phyloP scores from a whole-genome alignment of 1,284 basidiomycete genomes.

The Cyathus pygmaeus region DNA sequence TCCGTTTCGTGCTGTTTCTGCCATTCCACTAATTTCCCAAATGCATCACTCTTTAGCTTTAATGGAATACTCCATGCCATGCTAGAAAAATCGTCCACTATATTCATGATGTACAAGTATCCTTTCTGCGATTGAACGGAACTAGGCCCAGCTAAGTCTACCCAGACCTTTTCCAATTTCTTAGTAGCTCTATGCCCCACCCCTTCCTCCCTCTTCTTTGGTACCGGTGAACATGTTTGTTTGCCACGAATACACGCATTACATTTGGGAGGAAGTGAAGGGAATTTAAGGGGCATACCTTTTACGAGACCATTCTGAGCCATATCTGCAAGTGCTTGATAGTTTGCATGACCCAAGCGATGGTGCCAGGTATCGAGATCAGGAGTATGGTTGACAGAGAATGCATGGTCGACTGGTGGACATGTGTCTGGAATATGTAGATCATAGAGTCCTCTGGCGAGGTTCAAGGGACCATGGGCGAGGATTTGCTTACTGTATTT shows the following conservation, averaged over 20 bases:
- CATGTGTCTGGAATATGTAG: slow-evolving; percentile 7
- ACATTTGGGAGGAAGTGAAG: slow-evolving; percentile 19
- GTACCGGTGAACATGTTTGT: slow-evolving; percentile 28
- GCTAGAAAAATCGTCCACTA: slow-evolving; percentile 39
- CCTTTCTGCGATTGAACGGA: slow-evolving; percentile 25
- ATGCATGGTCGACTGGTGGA: slow-evolving; percentile 8
- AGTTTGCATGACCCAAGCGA: slow-evolving; percentile 41
- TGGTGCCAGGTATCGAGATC: slow-evolving; percentile 41
- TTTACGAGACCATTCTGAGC: slow-evolving; percentile 21
- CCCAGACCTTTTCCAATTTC: slow-evolving; percentile 35
- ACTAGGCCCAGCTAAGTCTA: slow-evolving; percentile 38
- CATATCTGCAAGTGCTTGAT: slow-evolving; percentile 34
- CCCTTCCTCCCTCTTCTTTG: slow-evolving; percentile 22
- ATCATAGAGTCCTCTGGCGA: slow-evolving; percentile 13
- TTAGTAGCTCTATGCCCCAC: slow-evolving; percentile 25
- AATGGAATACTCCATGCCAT: slow-evolving; percentile 35
- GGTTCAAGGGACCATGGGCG: slow-evolving; percentile 12
- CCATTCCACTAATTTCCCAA: slow-evolving; percentile 32
- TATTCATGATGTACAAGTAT: slow-evolving; percentile 38
- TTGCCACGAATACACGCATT: slow-evolving; percentile 32
- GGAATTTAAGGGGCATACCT: slow-evolving; percentile 40
- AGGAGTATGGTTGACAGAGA: slow-evolving; percentile 6
- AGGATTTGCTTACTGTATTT: slow-evolving; percentile 7
- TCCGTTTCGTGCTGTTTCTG: slow-evolving; percentile 16
- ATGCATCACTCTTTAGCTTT: slow-evolving; percentile 28